phyloP scores from a whole-genome alignment of 805 yeast species.

The Tetrapisispora iriomotensis region DNA sequence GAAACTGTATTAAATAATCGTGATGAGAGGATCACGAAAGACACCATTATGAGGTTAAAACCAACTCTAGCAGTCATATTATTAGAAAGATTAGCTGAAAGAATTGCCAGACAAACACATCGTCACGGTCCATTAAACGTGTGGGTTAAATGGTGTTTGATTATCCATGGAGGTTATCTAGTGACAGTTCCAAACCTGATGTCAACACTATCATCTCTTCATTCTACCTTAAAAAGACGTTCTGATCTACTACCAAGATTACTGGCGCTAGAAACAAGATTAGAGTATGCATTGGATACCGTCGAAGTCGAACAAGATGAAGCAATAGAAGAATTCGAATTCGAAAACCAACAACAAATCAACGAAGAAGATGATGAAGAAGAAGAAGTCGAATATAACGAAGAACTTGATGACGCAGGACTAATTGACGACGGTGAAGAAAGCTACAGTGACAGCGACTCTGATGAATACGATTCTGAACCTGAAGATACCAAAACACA shows the following conservation, averaged over 20 bases:
- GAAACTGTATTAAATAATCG: conserved; percentile 64
- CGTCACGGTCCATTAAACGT: conserved; percentile 42
- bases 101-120: conserved; percentile 48
- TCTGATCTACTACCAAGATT: conserved; percentile 62
- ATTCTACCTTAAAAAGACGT: conserved; percentile 54
- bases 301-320: conserved; percentile 40
- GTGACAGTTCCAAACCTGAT: conserved; percentile 38
- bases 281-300: conserved; percentile 61
- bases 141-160: conserved; percentile 85
- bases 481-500: too few species aligned
- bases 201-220: conserved; percentile 50
- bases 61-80: conserved; percentile 44
- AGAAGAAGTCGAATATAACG: conserved; percentile 59
- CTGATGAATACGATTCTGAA: conserved; percentile 26
- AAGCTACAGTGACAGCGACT: conserved; percentile 29
- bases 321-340: conserved; percentile 28
- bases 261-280: conserved; percentile 71
- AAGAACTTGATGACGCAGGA: conserved; percentile 46
- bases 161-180: conserved; percentile 69
- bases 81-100: conserved; percentile 51
- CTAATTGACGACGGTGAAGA: conserved; percentile 41
- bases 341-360: conserved; percentile 18
- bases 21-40: conserved; percentile 43
- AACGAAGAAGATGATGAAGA: conserved; percentile 27
- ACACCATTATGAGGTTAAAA: conserved; percentile 46